Evolutionary conservation across 1,284 basidiomycete species (phyloP), one percentile per base, ranked within the genome.

Genomic region (Retiboletus flavoniger): DNA sequence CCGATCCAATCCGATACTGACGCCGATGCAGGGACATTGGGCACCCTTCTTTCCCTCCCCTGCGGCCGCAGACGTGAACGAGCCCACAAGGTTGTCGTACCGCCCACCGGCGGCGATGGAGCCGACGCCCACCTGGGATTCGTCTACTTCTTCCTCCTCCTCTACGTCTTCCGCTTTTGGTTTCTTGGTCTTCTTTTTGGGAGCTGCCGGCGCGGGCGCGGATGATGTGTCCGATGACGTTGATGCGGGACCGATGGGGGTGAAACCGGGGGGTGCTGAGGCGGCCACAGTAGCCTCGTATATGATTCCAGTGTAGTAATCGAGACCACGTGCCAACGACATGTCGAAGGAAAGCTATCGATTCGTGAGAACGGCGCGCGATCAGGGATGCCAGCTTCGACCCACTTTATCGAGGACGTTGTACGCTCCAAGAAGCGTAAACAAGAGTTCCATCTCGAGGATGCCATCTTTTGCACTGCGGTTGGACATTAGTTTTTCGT

Each of bases 271-370:
- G 1, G 96, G 95, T 0, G 95, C 95, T 9, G 95, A 98, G 1
- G 87, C 92, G 64, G 93, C 93, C 24, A 94, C 92, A 63, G 95
- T 83, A 39, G 94, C 97, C 75, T 99, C 97, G 77, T 98, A 98
- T 71, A 99, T 99, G 67, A 99, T 87, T 38, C 97, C 96, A 1
- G 96, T 99, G 76, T 99, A 98, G 75, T 99, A 99, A 73, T 99
- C 97, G 35, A 99, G 82, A 24, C 96, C 96, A 34, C 97, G 87
- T 8, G 97, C 97, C 21, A 99, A 84, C 8, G 93, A 96, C 63
- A 99, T 83, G 74, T 99, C 96, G 70, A 99, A 98, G 8, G 93
- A 95, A 67, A 98, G 83, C 90, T 94, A 62, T 19, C 31, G 17
- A 45, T 13, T 14, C 39, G 28, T 63, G 40, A 55, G 51, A 50